A percentile compares a stretch with the other conserved stretches of the same genome.
phyloP scores from a whole-genome alignment of 768 basidiomycete genomes.

The Dacryopinax primogenitus region DNA sequence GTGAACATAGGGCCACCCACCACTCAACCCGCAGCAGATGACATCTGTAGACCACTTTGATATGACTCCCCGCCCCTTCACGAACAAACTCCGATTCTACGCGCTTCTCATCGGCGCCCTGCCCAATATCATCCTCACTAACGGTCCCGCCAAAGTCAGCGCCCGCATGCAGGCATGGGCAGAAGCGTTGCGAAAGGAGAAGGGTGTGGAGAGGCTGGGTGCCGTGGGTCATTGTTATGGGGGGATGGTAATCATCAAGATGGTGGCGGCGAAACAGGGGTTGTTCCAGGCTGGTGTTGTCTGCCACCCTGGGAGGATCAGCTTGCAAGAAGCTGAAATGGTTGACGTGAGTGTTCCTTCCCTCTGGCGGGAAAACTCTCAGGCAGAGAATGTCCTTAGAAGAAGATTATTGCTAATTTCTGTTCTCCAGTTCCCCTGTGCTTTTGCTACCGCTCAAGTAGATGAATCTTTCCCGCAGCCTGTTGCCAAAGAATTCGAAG shows the following conservation, averaged over 20 bases:
- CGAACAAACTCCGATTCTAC: conserved; percentile 19
- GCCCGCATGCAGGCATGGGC: neutral
- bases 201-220: neutral
- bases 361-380: too few relatives aligned
- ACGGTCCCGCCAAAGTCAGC: neutral
- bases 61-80: conserved; percentile 12
- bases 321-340: neutral
- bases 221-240: conserved; percentile 1
- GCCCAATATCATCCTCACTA: conserved; percentile 17
- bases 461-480: neutral
- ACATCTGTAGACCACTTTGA: neutral
- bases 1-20: neutral
- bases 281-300: too few relatives aligned
- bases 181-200: neutral
- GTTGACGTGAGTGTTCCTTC: neutral
- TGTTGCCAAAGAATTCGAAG: neutral
- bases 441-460: neutral
- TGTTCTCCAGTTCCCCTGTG: neutral
- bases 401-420: too few relatives aligned
- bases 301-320: neutral
- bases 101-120: conserved; percentile 19
- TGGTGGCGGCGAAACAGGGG: too few relatives aligned
- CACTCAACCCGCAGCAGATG: neutral
- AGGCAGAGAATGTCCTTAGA: neutral
- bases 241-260: too few relatives aligned